Evolutionary conservation across 2,329 filamentous ascomycete genomes (phyloP), one percentile per base, ranked within the genome.

Genomic region (Phialophora chinensis): DNA sequence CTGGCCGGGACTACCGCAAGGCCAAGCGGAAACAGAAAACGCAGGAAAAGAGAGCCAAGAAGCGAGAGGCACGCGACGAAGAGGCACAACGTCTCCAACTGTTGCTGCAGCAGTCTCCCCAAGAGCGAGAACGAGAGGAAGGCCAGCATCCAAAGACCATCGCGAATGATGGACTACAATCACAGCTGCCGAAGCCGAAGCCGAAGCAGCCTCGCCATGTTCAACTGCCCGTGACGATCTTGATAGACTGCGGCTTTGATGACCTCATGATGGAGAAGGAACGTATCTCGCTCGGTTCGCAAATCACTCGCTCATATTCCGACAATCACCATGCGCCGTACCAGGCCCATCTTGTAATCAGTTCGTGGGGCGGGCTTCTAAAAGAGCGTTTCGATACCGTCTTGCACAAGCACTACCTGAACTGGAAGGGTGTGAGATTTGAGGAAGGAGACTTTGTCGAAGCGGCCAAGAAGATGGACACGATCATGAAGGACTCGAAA

Each of bases 241-340:
- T 99, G 66, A 82, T 99, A 69, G 95, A 99, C 80, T 98, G 94
- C 79, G 88, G 91, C 71, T 99, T 96, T 76, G 93, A 99, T 77
- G 83, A 91, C 50, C 86, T 93, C 75, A 99, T 99, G 95, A 85
- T 84, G 59, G 91, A 94, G 44, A 90, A 91, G 72, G 95, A 99
- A 79, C 83, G 91, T 33, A 88, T 93, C 63, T 97, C 92, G 4
- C 84, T 99, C 12, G 87, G 87, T 1, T 87, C 88, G 65, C 95
- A 99, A 78, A 84, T 99, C 68, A 96, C 92, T 8, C 84, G 95
- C 64, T 90, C 87, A 65, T 99, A 99, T 79, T 92, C 93, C 23
- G 92, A 97, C 74, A 98, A 97, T 78, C 87, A 86, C 66, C 87
- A 85, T 64, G 84, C 90, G 0, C 79, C 77, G 7, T 93, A 87